Evolutionary conservation across 2,329 filamentous ascomycete genomes (phyloP), one percentile per base, ranked within the genome.

Genomic region (Leptographium procerum): DNA sequence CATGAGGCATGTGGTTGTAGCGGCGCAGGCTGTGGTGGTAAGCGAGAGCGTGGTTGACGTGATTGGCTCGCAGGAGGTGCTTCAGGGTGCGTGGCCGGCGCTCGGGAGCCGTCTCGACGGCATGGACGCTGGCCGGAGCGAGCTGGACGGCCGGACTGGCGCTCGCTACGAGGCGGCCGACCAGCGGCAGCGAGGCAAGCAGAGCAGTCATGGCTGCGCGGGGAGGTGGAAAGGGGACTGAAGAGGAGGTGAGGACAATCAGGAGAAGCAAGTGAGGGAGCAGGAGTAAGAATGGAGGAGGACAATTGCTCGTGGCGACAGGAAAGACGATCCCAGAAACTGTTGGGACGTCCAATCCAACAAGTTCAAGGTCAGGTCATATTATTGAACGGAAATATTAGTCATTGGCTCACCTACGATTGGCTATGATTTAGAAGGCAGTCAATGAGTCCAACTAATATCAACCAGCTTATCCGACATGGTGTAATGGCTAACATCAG

Each of bases 61-160:
- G 94, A 70, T 97, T 97, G 56, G 91, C 86, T 71, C 88, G 89
- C 61, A 99, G 71, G 16, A 99, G 77, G 72, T 97, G 91, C 74
- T 95, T 96, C 61, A 99, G 78, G 24, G 89, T 89, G 61, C 92
- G 80, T 22, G 87, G 84, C 59, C 88, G 79, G 70, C 89, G 92
- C 68, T 95, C 90, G 10, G 85, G 80, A 53, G 84, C 79, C 6
- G 86, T 87, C 73, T 97, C 92, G 65, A 96, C 81, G 69, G 88
- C 82, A 72, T 95, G 84, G 59, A 89, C 78, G 63, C 88, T 77
- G 58, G 92, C 85, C 0, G 87, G 76, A 10, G 87, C 78, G 8
- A 96, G 68, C 56, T 77, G 67, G 65, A 85, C 80, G 53, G 73
- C 69, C 57, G 69, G 68, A 19, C 69, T 36, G 14, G 58, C 54